Evolutionary conservation across 2,329 filamentous ascomycete species (phyloP).

Genomic region (Fusarium napiforme): DNA sequence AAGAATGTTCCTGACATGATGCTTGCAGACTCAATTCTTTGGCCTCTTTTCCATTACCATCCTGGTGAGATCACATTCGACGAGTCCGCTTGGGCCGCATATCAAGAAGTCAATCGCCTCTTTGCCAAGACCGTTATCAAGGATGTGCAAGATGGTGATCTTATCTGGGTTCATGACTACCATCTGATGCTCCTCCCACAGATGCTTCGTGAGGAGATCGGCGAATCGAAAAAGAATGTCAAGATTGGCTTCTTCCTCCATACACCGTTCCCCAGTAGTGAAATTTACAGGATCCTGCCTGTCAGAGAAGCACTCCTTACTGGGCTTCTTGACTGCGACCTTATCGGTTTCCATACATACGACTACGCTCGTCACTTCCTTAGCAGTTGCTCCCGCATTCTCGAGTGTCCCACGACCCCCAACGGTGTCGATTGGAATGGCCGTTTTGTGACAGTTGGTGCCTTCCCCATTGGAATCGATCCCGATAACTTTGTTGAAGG

Average conservation of each 20-base stretch:
- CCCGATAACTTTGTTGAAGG: conserved; percentile 95
- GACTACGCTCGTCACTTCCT: conserved; percentile 99
- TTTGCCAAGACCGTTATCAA: conserved; percentile 90
- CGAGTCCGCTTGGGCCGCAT: conserved; percentile 92
- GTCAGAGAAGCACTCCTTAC: conserved; percentile 89
- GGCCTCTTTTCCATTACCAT: conserved; percentile 99
- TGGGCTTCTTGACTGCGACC: conserved; percentile 90
- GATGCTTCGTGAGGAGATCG: conserved; percentile 93
- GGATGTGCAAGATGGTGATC: conserved; percentile 90
- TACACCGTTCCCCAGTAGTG: conserved; percentile 95
- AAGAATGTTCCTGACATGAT: conserved; percentile 7
- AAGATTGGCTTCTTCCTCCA: conserved; percentile 99
- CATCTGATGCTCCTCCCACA: conserved; percentile 96
- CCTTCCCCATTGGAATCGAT: conserved; percentile 97
- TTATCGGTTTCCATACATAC: conserved; percentile 98
- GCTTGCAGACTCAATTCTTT: conserved; percentile 86
- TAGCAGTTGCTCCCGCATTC: conserved; percentile 93
- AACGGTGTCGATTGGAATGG: conserved; percentile 93
- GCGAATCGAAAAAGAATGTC: conserved; percentile 83
- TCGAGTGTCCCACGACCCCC: conserved; percentile 83
- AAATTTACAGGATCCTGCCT: conserved; percentile 95
- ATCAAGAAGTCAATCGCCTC: conserved; percentile 90
- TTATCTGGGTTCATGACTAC: conserved; percentile 99
- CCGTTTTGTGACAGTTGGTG: conserved; percentile 89
- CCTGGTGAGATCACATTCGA: conserved; percentile 98